phyloP scores from a whole-genome alignment of 2,329 filamentous ascomycete species.

The Pseudogymnoascus sp. region DNA sequence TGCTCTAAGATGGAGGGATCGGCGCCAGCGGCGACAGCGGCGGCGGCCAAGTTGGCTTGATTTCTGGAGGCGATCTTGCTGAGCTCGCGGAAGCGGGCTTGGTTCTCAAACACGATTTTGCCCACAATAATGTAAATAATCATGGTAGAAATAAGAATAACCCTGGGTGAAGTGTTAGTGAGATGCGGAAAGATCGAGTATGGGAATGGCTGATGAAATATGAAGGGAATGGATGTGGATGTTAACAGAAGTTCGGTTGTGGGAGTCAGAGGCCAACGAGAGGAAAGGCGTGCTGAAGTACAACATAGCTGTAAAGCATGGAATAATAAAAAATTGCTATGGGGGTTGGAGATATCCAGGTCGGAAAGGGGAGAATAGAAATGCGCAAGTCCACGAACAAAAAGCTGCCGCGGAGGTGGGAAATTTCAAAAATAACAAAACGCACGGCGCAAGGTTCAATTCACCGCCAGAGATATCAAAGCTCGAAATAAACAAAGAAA shows the following conservation, averaged over 20 bases:
- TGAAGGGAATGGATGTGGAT: not conserved
- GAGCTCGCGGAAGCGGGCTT: slow-evolving; percentile 47
- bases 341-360: not conserved
- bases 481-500: not conserved
- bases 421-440: not conserved
- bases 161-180: slow-evolving; percentile 31
- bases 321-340: not conserved
- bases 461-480: not conserved
- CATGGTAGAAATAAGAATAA: slow-evolving; percentile 51
- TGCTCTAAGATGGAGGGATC: not conserved
- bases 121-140: slow-evolving; percentile 59
- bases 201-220: not conserved
- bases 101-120: slow-evolving; percentile 56
- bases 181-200: slow-evolving; percentile 10
- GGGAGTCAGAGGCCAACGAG: not conserved
- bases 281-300: not conserved
- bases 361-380: not conserved
- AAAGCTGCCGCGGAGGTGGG: not conserved
- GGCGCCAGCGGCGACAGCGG: not conserved
- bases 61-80: slow-evolving; percentile 21
- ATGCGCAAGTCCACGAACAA: not conserved
- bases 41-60: not conserved
- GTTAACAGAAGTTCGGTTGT: not conserved
- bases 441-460: not conserved
- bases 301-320: not conserved